These are phyloP conservation scores for Brachypodium distachyon DNA, from an alignment of 202 grass and related monocot genomes.

Conservation along the genomic window DNA sequence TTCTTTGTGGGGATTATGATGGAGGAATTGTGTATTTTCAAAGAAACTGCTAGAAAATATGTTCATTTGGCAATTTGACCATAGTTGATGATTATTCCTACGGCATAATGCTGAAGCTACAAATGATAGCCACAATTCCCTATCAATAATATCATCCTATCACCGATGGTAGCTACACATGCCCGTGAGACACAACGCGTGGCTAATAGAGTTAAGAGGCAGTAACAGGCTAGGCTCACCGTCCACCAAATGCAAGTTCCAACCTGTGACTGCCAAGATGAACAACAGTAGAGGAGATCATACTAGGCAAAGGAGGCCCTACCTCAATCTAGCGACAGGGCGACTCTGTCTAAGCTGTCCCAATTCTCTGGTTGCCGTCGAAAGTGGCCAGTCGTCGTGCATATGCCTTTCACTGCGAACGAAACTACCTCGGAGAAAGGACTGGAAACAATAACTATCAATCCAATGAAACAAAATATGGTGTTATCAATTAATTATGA, in stretches of 20 bases:
- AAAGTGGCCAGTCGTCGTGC: conserved; percentile 23
- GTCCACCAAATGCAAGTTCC: conserved; percentile 2
- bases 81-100: neutral
- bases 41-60: neutral
- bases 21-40: neutral
- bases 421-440: conserved; percentile 60
- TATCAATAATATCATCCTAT: too few relatives aligned
- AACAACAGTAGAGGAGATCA: neutral
- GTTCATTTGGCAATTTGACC: neutral
- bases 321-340: conserved; percentile 63
- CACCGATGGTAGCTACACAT: too few relatives aligned
- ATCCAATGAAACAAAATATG: neutral
- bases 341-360: conserved; percentile 44
- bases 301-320: conserved; percentile 13
- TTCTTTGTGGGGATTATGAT: neutral
- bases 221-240: too few relatives aligned
- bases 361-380: conserved; percentile 39
- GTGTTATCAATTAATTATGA: neutral
- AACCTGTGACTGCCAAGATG: neutral
- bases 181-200: too few relatives aligned
- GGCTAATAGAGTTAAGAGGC: too few relatives aligned
- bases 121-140: neutral
- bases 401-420: conserved; percentile 9
- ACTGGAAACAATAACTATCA: conserved; percentile 48
- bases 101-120: too few relatives aligned